Conservation (phyloP, 768 basidiomycete species). For the Coprinopsis marcescibilis region DNA sequence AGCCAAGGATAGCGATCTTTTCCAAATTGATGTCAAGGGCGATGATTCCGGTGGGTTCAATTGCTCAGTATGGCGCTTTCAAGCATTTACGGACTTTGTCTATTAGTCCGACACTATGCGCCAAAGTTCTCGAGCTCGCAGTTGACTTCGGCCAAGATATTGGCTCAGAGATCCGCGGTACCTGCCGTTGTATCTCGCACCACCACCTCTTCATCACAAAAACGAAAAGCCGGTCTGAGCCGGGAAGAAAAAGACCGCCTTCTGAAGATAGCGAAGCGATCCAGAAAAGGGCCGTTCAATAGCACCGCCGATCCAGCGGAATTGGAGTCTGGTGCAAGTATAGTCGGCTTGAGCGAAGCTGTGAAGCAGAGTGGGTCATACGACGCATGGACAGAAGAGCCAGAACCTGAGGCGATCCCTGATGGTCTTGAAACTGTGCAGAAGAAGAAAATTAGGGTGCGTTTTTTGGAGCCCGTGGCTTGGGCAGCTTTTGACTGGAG, state of each 20-base stretch:
- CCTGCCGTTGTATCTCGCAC: conserved; percentile 69
- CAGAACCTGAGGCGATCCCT: conserved; percentile 35
- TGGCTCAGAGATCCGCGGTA: conserved; percentile 81
- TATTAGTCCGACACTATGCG: conserved; percentile 57
- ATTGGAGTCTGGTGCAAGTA: conserved; percentile 58
- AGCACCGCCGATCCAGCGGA: conserved; percentile 63
- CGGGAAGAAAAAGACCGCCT: conserved; percentile 71
- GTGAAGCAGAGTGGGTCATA: conserved; percentile 63
- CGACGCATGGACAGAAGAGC: conserved; percentile 52
- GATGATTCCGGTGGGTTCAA: conserved; percentile 58
- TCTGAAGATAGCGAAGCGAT: conserved; percentile 68
- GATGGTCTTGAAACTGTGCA: conserved; percentile 39
- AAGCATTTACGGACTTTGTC: not conserved
- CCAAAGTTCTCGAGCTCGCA: conserved; percentile 49
- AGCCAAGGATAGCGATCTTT: conserved; percentile 68
- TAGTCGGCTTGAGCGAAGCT: conserved; percentile 60
- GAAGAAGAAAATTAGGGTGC: conserved; percentile 50
- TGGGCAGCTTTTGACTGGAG: not conserved
- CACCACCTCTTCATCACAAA: conserved; percentile 31
- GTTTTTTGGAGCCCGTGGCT: conserved; percentile 6
- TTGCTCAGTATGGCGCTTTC: not conserved
- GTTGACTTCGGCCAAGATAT: conserved; percentile 71
- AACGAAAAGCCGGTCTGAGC: conserved; percentile 43
- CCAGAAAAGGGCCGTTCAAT: conserved; percentile 69
- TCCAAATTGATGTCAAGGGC: conserved; percentile 74